Conservation (phyloP, 2,329 filamentous ascomycete species). For the Colletotrichum melonis region DNA sequence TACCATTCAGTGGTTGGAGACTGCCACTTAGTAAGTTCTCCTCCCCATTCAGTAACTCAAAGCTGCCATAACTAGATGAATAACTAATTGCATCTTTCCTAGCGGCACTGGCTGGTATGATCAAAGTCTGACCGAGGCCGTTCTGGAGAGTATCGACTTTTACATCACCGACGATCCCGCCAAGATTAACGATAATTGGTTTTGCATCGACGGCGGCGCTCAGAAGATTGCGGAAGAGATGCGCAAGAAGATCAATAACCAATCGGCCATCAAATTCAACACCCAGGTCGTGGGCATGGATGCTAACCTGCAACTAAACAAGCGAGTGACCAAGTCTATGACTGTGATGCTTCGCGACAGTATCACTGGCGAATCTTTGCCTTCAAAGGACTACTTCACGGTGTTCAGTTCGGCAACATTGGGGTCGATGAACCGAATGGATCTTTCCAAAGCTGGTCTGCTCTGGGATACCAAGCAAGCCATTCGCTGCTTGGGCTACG, state of each 20-base stretch:
- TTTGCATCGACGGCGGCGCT: neutral
- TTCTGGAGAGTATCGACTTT: neutral
- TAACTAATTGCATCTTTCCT: neutral
- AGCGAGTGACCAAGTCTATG: neutral
- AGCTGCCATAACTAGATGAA: too few species aligned
- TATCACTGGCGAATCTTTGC: too few species aligned
- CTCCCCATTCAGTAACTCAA: neutral
- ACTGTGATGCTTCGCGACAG: too few species aligned
- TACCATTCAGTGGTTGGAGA: neutral
- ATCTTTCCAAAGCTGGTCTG: constrained; percentile 34
- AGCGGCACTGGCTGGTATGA: neutral
- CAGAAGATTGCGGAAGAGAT: neutral
- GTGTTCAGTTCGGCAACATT: constrained; percentile 46
- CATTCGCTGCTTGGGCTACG: constrained; percentile 45
- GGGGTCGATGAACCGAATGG: constrained; percentile 42
- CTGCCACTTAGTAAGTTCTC: neutral
- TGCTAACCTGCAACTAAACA: neutral
- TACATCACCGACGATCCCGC: neutral
- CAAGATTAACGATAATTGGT: neutral
- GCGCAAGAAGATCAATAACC: neutral
- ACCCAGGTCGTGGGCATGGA: neutral
- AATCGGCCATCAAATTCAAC: neutral
- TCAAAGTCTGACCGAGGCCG: neutral
- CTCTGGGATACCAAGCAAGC: constrained; percentile 13
- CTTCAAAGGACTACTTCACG: constrained; percentile 36